A percentile compares a stretch with the other conserved stretches of the same genome.
Evolutionary conservation across 768 basidiomycete genomes (phyloP).

Genomic region (Russula compacta): DNA sequence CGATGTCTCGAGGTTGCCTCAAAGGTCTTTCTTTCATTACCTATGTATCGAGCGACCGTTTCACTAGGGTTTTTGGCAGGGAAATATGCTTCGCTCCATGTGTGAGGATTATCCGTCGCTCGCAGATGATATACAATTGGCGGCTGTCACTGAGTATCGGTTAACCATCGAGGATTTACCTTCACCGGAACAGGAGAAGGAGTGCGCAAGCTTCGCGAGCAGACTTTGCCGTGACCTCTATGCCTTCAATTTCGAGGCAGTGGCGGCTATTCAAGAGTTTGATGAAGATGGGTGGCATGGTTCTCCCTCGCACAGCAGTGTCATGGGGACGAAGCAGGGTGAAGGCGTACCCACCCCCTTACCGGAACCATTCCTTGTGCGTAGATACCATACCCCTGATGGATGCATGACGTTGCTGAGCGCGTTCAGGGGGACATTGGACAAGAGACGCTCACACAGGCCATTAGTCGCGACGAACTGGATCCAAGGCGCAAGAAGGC

Average conservation of each 20-base stretch:
- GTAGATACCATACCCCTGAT: slow-evolving; percentile 5
- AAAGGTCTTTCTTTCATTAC: slow-evolving; percentile 25
- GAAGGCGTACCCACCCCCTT: neutral
- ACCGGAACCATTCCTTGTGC: slow-evolving; percentile 4
- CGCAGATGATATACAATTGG: slow-evolving; percentile 33
- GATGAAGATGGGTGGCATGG: neutral
- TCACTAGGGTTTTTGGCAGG: slow-evolving; percentile 32
- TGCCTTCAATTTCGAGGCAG: neutral
- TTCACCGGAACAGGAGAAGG: slow-evolving; percentile 39
- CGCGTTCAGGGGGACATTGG: slow-evolving; percentile 50
- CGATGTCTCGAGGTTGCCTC: slow-evolving; percentile 54
- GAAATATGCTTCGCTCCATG: slow-evolving; percentile 55
- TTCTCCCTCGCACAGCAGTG: slow-evolving; percentile 1
- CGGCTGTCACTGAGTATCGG: slow-evolving; percentile 43
- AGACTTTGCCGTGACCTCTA: slow-evolving; percentile 42
- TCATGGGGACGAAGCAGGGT: neutral
- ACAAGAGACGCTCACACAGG: slow-evolving; percentile 61
- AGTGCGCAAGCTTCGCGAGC: slow-evolving; percentile 37
- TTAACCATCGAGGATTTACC: slow-evolving; percentile 50
- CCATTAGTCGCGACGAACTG: slow-evolving; percentile 69
- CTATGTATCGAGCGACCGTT: neutral
- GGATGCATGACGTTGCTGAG: neutral
- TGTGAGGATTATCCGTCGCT: slow-evolving; percentile 40
- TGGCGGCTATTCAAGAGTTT: neutral
- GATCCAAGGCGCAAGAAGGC: slow-evolving; percentile 45